Evolutionary conservation across 139 green algal genomes (phyloP), one percentile per base, ranked within the genome.

Genomic region (Chlorella sp.): DNA sequence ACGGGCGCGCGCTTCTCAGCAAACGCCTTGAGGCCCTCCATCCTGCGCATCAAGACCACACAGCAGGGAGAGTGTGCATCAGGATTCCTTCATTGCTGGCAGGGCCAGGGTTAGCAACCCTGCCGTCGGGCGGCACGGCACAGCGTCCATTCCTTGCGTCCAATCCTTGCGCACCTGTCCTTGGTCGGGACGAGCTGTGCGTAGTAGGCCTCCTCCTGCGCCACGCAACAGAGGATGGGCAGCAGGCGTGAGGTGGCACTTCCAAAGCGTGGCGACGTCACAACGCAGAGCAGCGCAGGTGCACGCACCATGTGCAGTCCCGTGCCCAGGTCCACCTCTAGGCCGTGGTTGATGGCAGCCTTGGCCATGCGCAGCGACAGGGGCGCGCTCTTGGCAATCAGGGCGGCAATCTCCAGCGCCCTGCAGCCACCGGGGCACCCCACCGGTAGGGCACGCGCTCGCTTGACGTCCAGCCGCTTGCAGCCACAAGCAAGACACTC

Each of bases 1-100:
- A 71, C n/a, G 0, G 91, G 91, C 70, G 70, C 70, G 10, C 91
- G 82, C 84, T 96, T 96, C 78, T 97, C 91, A 14, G 80, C 84
- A 80, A 97, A 97, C 1, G 91, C 91, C 22, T 71, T 70, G 34
- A 97, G 77, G 14, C 91, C 91, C 67, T 97, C 91, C 49, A 92
- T 60, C 26, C 91, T 36, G 31, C 31, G 36, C 30, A 50, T 61
- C 31, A 55, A 35, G 27, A n/a, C 22, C 27, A 66, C 60, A 66
- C 31, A 50, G 17, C 27, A 69, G 17, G 42, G 42, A 17, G 17
- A 10, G 17, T 55, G 42, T 10, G 42, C 42, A 17, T 55, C 10
- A 17, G 42, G 42, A 10, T 55, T 10, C 42, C 10, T 55, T 10
- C 10, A 55, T 17, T 26, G 10, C 42, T 17, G 10, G 42, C 42